Evolutionary conservation across 768 basidiomycete genomes (phyloP), one percentile per base, ranked within the genome.

Genomic region (Mycena belliarum): DNA sequence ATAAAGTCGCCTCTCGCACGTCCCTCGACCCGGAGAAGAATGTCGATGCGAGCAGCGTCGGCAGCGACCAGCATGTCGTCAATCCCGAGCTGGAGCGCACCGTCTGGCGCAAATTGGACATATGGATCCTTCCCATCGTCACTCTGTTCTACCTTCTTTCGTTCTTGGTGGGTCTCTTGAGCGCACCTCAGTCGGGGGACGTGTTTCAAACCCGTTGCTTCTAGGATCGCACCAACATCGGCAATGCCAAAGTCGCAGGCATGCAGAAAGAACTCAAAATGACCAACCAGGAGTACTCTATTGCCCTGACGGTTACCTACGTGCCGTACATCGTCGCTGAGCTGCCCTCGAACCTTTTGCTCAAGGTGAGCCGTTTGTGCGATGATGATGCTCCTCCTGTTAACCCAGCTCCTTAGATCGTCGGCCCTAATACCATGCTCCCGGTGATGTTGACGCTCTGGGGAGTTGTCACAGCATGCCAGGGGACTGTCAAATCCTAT

Each of bases 381-480:
- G 2, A 2, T 29, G 32, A 7, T 45, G 10, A 6, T 4, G 5
- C 24, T 47, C 9, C 23, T 69, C 1, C 16, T 41, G 21, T 47
- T 55, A 9, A 60, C 40, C 4, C 46, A 6, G 40, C 16, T 35
- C 11, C 24, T 6, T 54, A 77, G 73, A 64, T 78, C 43, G 81
- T 85, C 3, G 83, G 87, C 2, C 79, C 85, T n/a, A 76, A 82
- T 55, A 70, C 82, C 45, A 76, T 87, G 66, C 60, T 82, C 47
- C 88, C 89, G 0, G 69, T 81, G 1, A 82, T 88, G 79, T 70
- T 88, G 46, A 77, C 81, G 0, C 63, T 82, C 1, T 91, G 89
- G 88, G 88, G 88, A n/a, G 45, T 88, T n/a, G 78, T 85, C 15
- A 78, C 81, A 11, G 76, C 84, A 10, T 72, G 83, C 43, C 87